These are phyloP conservation scores for Halenospora varia DNA, from an alignment of 495 filamentous ascomycete species.

Conservation along the genomic window DNA sequence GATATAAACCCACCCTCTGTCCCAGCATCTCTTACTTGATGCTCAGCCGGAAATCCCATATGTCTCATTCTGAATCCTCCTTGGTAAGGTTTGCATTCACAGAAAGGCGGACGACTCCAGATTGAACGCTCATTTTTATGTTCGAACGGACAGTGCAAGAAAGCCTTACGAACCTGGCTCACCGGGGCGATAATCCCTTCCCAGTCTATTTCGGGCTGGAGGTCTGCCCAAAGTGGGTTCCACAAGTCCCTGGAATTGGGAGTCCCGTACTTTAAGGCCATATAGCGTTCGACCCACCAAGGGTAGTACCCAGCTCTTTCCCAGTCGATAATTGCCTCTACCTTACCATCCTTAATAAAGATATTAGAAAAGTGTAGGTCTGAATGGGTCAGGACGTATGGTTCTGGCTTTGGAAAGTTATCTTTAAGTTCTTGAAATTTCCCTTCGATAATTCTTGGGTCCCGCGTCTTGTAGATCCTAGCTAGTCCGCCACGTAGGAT, in stretches of 20 bases:
- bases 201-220: background rate
- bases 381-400: conserved; percentile 31
- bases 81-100: conserved; percentile 2
- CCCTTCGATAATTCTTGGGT: conserved; percentile 1
- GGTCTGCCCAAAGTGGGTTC: background rate
- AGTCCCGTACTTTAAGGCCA: background rate
- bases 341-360: conserved; percentile 23
- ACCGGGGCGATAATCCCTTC: background rate
- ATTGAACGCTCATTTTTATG: background rate
- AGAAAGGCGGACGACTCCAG: background rate
- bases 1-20: no score
- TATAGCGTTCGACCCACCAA: conserved; percentile 5
- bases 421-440: conserved; percentile 2
- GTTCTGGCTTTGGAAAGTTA: conserved; percentile 12
- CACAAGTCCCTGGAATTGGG: background rate
- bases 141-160: background rate
- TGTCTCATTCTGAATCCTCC: background rate
- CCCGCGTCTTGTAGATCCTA: background rate
- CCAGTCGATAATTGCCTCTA: conserved; percentile 33
- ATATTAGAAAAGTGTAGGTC: conserved; percentile 30
- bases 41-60: background rate
- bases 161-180: background rate
- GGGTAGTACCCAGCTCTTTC: conserved; percentile 8
- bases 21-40: background rate
- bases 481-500: conserved; percentile 1